A percentile compares a stretch with the other conserved stretches of the same genome.
Conservation (phyloP, 2,329 filamentous ascomycete species). For the Bipolaris sorokiniana region DNA sequence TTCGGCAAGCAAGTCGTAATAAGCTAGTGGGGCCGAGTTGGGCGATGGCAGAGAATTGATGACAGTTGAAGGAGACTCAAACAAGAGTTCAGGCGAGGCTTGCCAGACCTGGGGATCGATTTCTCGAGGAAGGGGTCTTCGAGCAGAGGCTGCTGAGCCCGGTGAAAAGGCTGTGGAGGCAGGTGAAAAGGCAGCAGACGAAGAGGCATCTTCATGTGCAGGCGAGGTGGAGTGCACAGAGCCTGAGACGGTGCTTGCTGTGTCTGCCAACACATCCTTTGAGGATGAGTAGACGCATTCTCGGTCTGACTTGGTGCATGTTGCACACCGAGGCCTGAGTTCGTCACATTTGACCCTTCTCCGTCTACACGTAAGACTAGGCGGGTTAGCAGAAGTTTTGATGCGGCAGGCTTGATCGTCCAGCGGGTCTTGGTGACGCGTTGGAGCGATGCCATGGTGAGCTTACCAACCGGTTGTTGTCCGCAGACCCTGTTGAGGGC, state of each 20-base stretch:
- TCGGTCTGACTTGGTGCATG: constrained; percentile 53
- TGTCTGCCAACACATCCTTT: constrained; percentile 14
- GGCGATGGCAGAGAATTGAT: constrained; percentile 47
- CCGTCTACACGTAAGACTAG: constrained; percentile 53
- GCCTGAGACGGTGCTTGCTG: constrained; percentile 19
- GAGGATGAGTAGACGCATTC: constrained; percentile 49
- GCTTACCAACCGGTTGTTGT: constrained; percentile 54
- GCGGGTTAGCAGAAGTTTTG: constrained; percentile 16
- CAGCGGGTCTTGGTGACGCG: background rate
- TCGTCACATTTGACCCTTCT: constrained; percentile 61
- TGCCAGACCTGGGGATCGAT: constrained; percentile 27
- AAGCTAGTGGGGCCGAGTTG: constrained; percentile 55
- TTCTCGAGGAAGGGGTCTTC: constrained; percentile 27
- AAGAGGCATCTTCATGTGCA: constrained; percentile 17
- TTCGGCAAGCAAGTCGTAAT: constrained; percentile 57
- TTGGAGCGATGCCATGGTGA: constrained; percentile 8
- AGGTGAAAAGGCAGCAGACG: constrained; percentile 1
- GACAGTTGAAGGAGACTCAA: constrained; percentile 41
- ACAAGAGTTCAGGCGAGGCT: constrained; percentile 40
- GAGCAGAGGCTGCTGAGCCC: constrained; percentile 26
- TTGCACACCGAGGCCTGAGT: constrained; percentile 52
- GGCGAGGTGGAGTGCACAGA: constrained; percentile 21
- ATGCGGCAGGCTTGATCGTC: background rate
- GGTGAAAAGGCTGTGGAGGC: background rate
- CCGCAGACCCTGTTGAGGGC: constrained; percentile 44